phyloP scores from a whole-genome alignment of 768 basidiomycete genomes.

The Lactifluus pinguis region DNA sequence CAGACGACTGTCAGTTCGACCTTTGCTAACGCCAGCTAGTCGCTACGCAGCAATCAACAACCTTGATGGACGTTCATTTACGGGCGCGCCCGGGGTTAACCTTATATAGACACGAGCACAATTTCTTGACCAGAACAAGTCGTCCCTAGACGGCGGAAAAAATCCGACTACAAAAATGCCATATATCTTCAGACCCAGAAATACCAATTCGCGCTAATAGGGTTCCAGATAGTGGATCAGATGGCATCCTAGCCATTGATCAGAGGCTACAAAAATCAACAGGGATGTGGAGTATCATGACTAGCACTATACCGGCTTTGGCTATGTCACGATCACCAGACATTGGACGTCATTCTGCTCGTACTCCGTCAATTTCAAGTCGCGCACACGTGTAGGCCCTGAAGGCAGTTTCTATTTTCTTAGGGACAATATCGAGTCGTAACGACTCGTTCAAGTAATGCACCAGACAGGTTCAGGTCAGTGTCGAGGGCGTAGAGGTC shows the following conservation, averaged over 20 bases:
- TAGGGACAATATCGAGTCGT: constrained; percentile 15
- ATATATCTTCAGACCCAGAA: too few relatives aligned
- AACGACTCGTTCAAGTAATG: constrained; percentile 34
- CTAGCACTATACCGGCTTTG: background rate
- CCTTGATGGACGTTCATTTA: too few relatives aligned
- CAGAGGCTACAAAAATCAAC: background rate
- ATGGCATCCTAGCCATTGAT: background rate
- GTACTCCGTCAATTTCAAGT: constrained; percentile 54
- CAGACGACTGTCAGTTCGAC: too few relatives aligned
- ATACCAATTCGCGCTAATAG: background rate
- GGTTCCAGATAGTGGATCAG: background rate
- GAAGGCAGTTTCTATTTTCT: constrained; percentile 29
- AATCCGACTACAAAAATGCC: too few relatives aligned
- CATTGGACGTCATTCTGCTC: constrained; percentile 53
- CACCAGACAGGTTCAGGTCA: constrained; percentile 46
- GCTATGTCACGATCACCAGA: constrained; percentile 38
- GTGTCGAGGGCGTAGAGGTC: constrained; percentile 42
- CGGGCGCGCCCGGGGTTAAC: too few relatives aligned
- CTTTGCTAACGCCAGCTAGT: too few relatives aligned
- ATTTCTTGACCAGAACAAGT: too few relatives aligned
- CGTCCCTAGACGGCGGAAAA: too few relatives aligned
- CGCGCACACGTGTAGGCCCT: constrained; percentile 46
- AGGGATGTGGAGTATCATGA: background rate
- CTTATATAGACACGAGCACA: too few relatives aligned
- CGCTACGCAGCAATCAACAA: too few relatives aligned